A percentile compares a stretch with the other conserved stretches of the same genome.
phyloP scores from a whole-genome alignment of 2,329 filamentous ascomycete genomes.

The Sclerotinia borealis region DNA sequence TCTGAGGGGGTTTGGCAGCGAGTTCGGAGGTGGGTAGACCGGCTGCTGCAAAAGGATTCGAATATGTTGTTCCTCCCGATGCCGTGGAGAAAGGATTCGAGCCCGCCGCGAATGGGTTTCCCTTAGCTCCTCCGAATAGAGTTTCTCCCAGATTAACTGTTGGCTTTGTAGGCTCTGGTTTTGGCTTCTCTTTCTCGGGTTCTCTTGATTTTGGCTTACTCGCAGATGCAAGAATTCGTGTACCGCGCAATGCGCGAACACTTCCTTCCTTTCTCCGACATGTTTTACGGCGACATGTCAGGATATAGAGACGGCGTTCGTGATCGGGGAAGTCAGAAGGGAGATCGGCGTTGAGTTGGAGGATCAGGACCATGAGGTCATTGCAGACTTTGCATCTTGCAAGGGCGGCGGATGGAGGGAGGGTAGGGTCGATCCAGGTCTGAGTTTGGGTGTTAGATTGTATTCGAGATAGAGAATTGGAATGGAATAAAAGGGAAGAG shows the following conservation, averaged over 20 bases:
- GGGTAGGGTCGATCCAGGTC: constrained; percentile 77
- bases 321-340: constrained; percentile 81
- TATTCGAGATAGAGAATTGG: not conserved
- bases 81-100: constrained; percentile 60
- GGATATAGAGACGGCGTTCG: constrained; percentile 81
- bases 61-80: constrained; percentile 39
- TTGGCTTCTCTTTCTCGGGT: constrained; percentile 26
- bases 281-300: constrained; percentile 69
- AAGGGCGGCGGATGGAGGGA: constrained; percentile 66
- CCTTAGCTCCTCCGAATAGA: constrained; percentile 62
- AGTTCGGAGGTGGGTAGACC: constrained; percentile 24
- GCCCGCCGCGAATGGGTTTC: constrained; percentile 50
- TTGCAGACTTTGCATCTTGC: constrained; percentile 87
- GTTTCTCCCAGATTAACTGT: constrained; percentile 52
- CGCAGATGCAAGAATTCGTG: constrained; percentile 41
- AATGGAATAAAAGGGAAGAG: not conserved
- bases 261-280: constrained; percentile 81
- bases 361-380: constrained; percentile 71
- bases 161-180: constrained; percentile 24
- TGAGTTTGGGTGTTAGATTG: constrained; percentile 32
- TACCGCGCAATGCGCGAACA: constrained; percentile 66
- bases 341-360: constrained; percentile 88
- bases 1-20: constrained; percentile 40
- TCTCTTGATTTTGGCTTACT: not conserved
- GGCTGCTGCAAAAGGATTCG: constrained; percentile 42